Conservation (phyloP, 108 stramenopile species). For the Bacterosira constricta region DNA sequence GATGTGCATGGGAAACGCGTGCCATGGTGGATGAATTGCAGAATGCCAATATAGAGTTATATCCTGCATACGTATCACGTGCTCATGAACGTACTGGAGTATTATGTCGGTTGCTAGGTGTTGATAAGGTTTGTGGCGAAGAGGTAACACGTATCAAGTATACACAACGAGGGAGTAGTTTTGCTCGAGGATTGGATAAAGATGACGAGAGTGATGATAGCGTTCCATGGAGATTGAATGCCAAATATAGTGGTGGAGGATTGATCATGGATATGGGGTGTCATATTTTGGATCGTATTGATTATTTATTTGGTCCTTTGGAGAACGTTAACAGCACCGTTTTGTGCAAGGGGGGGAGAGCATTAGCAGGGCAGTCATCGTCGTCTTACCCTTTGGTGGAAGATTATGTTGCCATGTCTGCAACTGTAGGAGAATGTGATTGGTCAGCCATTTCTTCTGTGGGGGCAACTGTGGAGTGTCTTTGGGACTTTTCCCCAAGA, state of each 20-base stretch:
- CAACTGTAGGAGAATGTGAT: constrained; percentile 38
- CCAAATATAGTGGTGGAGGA: constrained; percentile 58
- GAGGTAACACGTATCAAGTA: constrained; percentile 19
- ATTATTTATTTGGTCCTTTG: constrained; percentile 67
- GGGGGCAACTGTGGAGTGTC: constrained; percentile 53
- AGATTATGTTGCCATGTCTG: constrained; percentile 53
- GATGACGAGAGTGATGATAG: constrained; percentile 9
- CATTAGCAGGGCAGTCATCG: constrained; percentile 2
- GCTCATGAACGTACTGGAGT: constrained; percentile 61
- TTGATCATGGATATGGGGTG: constrained; percentile 74
- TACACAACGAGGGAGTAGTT: constrained; percentile 12
- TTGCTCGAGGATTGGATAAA: constrained; percentile 37
- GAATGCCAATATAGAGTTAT: constrained; percentile 35
- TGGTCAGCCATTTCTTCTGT: constrained; percentile 23
- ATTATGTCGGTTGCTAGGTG: constrained; percentile 26
- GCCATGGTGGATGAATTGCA: constrained; percentile 20
- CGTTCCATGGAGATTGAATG: constrained; percentile 56
- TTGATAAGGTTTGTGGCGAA: constrained; percentile 45
- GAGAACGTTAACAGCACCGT: constrained; percentile 43
- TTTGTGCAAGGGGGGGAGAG: not conserved
- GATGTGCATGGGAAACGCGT: constrained; percentile 61
- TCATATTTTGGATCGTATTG: constrained; percentile 65
- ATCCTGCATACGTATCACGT: constrained; percentile 62
- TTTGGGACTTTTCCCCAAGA: constrained; percentile 58
- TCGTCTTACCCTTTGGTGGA: constrained; percentile 42